These are phyloP conservation scores for Parsonsia alboflavescens DNA, from an alignment of 257 asterid genomes.

Conservation along the genomic window DNA sequence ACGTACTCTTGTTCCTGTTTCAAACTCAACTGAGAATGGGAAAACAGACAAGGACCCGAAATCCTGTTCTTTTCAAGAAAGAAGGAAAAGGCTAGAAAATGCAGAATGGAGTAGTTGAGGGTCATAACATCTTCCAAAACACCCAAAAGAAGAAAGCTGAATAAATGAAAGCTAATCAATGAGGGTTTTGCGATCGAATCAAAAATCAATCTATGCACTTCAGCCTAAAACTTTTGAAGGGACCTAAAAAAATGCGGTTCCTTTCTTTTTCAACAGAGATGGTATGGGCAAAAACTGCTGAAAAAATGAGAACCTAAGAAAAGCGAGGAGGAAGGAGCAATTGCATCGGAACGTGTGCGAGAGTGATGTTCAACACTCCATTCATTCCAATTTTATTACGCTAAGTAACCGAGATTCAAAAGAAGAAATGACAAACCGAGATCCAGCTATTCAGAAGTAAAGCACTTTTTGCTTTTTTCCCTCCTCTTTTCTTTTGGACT, in stretches of 20 bases:
- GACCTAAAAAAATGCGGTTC: constrained; percentile 5
- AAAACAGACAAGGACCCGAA: constrained; percentile 19
- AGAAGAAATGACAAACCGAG: not conserved
- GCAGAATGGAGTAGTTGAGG: constrained; percentile 24
- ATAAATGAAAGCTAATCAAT: constrained; percentile 27
- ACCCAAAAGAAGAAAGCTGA: constrained; percentile 20
- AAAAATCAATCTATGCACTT: constrained; percentile 24
- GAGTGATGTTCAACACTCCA: constrained; percentile 26
- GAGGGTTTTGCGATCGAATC: constrained; percentile 5
- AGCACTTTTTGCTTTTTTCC: not conserved
- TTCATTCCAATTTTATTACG: constrained; percentile 10
- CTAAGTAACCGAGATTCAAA: not conserved
- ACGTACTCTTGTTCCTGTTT: constrained; percentile 3
- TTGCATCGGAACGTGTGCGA: constrained; percentile 41
- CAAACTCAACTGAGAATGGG: constrained; percentile 1
- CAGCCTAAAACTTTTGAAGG: constrained; percentile 22
- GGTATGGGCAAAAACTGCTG: constrained; percentile 12
- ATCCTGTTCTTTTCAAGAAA: constrained; percentile 19
- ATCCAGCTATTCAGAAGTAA: constrained; percentile 2
- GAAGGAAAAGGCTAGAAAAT: constrained; percentile 13
- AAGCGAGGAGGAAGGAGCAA: not conserved
- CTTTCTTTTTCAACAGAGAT: constrained; percentile 5
- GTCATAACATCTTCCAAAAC: constrained; percentile 15
- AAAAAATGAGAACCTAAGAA: constrained; percentile 17
- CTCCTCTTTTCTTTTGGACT: not conserved